A percentile compares a stretch with the other conserved stretches of the same genome.
Evolutionary conservation across 2,329 filamentous ascomycete genomes (phyloP).

Genomic region (Penicillium olsonii): DNA sequence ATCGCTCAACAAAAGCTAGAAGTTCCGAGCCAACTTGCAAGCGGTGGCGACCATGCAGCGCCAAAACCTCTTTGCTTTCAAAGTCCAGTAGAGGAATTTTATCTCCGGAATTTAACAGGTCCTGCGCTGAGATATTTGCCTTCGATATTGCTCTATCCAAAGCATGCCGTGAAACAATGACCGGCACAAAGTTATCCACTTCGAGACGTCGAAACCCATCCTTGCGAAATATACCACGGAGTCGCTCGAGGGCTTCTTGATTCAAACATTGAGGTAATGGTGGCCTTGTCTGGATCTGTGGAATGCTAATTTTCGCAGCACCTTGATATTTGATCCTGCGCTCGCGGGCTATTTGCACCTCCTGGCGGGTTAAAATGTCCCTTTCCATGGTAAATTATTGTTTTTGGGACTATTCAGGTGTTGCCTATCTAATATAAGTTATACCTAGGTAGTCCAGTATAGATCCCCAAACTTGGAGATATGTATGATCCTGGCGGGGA

Average conservation of each 20-base stretch:
- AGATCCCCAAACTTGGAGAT: no score
- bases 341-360: conserved; percentile 20
- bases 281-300: conserved; percentile 24
- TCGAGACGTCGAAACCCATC: conserved; percentile 25
- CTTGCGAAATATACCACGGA: conserved; percentile 24
- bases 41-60: conserved; percentile 29
- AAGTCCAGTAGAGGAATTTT: conserved; percentile 13
- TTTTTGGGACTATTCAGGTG: no score
- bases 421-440: no score
- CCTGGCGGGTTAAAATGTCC: conserved; percentile 17
- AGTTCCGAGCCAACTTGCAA: conserved; percentile 21
- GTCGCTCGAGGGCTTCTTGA: conserved; percentile 22
- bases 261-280: conserved; percentile 18
- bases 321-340: conserved; percentile 25
- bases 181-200: conserved; percentile 33
- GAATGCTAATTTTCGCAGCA: conserved; percentile 25
- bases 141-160: conserved; percentile 17
- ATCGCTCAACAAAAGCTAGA: conserved; percentile 21
- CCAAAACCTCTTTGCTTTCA: conserved; percentile 11
- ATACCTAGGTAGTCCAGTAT: no score
- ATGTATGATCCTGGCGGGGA: no score
- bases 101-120: conserved; percentile 7
- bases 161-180: conserved; percentile 28
- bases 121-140: conserved; percentile 2
- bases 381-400: no score